These are phyloP conservation scores for Heterobasidion occidentale DNA, from an alignment of 1,284 basidiomycete species.

Conservation along the genomic window DNA sequence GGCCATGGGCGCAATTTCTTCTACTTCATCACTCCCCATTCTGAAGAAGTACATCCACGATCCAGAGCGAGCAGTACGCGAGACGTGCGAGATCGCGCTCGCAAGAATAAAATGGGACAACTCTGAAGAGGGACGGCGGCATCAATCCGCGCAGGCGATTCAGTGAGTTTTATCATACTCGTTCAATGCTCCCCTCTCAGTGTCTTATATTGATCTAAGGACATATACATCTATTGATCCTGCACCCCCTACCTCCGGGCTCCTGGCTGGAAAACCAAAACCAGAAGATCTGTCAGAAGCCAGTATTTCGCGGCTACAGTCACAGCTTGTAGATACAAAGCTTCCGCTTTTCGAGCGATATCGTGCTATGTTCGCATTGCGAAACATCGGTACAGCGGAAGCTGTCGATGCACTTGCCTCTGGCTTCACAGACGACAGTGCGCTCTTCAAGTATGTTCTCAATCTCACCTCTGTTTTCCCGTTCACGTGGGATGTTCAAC, in stretches of 20 bases:
- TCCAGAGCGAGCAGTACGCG: constrained; percentile 76
- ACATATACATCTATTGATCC: constrained; percentile 92
- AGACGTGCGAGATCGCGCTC: constrained; percentile 97
- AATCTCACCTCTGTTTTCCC: not conserved
- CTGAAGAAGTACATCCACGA: constrained; percentile 73
- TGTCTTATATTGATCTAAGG: constrained; percentile 20
- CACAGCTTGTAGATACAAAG: constrained; percentile 59
- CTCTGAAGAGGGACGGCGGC: constrained; percentile 58
- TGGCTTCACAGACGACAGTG: constrained; percentile 83
- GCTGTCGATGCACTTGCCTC: constrained; percentile 90
- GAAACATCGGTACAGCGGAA: constrained; percentile 76
- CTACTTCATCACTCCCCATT: constrained; percentile 57
- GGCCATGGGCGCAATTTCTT: constrained; percentile 93
- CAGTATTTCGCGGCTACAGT: constrained; percentile 53
- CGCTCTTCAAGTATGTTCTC: constrained; percentile 77
- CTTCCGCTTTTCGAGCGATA: constrained; percentile 90
- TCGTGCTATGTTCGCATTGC: constrained; percentile 95
- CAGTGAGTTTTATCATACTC: constrained; percentile 16
- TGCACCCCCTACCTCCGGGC: constrained; percentile 71
- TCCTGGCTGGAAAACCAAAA: constrained; percentile 45
- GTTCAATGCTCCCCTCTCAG: not conserved
- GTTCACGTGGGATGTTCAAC: not conserved
- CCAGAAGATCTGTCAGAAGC: constrained; percentile 37
- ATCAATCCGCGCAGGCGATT: constrained; percentile 28
- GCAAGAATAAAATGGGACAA: constrained; percentile 94